These are phyloP conservation scores for Cordyceps militaris DNA, from an alignment of 2,329 filamentous ascomycete species.

Conservation along the genomic window DNA sequence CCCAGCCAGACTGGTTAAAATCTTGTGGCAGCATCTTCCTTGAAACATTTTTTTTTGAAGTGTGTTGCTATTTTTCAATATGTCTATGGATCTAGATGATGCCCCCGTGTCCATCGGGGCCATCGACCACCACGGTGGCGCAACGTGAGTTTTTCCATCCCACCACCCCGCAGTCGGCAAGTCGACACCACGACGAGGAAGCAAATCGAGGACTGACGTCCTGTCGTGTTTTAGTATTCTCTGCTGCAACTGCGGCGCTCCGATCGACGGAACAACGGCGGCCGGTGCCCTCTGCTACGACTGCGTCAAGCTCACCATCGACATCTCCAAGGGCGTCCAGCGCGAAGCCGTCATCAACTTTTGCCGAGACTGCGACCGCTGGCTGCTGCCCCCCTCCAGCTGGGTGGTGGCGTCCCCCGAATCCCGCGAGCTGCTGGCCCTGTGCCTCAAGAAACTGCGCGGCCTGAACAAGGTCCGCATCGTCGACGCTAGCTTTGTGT, in stretches of 20 bases:
- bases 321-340: conserved; percentile 87
- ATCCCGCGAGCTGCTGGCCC: conserved; percentile 83
- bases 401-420: conserved; percentile 84
- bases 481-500: conserved; percentile 93
- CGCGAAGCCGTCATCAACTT: conserved; percentile 84
- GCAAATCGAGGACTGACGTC: neutral
- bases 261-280: conserved; percentile 84
- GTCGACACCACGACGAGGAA: neutral
- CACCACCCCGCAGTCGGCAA: conserved; percentile 9
- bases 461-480: conserved; percentile 86
- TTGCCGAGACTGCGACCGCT: conserved; percentile 91
- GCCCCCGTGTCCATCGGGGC: conserved; percentile 32
- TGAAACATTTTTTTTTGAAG: neutral
- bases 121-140: conserved; percentile 27
- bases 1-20: conserved; percentile 7
- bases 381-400: conserved; percentile 76
- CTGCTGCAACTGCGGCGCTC: conserved; percentile 94
- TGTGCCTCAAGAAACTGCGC: conserved; percentile 82
- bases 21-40: neutral
- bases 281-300: conserved; percentile 90
- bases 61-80: conserved; percentile 19
- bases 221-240: conserved; percentile 58
- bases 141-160: conserved; percentile 31
- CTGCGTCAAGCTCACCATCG: conserved; percentile 89
- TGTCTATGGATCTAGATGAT: conserved; percentile 40